Percentiles rank a stretch among this genome's conserved stretches.
phyloP scores from a whole-genome alignment of 495 filamentous ascomycete genomes.

The Bacidia gigantensis region DNA sequence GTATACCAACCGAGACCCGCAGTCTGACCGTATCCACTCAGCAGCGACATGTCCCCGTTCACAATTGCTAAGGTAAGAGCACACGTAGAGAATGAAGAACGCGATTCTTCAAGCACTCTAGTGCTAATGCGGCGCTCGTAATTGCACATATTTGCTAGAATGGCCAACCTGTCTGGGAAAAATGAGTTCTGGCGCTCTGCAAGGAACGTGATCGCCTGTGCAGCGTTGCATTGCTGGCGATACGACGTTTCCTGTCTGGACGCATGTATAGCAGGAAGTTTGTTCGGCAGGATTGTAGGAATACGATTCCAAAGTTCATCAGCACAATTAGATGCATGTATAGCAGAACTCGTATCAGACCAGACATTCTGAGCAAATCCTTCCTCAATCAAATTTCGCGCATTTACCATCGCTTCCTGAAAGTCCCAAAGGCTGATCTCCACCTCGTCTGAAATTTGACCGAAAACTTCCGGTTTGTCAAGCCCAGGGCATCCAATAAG shows the following conservation, averaged over 20 bases:
- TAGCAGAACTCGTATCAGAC: constrained; percentile 5
- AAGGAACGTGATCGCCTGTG: constrained; percentile 9
- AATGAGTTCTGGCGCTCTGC: constrained; percentile 5
- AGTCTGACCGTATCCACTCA: neutral
- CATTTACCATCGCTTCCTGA: constrained; percentile 10
- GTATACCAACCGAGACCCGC: neutral
- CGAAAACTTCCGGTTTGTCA: constrained; percentile 4
- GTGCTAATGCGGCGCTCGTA: constrained; percentile 6
- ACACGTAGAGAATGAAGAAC: constrained; percentile 3
- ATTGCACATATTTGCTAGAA: constrained; percentile 12
- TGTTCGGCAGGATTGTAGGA: constrained; percentile 2
- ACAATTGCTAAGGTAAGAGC: constrained; percentile 8
- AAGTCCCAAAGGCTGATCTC: constrained; percentile 8
- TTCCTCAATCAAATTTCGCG: constrained; percentile 8
- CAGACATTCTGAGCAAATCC: constrained; percentile 2
- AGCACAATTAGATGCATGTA: constrained; percentile 6
- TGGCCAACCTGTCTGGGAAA: constrained; percentile 8
- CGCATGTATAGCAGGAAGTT: neutral
- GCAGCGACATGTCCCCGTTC: constrained; percentile 12
- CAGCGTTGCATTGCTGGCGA: constrained; percentile 12
- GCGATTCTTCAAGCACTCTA: neutral
- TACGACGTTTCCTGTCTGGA: neutral
- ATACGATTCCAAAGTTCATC: constrained; percentile 11
- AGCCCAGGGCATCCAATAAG: constrained; percentile 11
- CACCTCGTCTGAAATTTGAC: neutral